Conservation (phyloP, 306 rosid species). For the Glycine tomentella region DNA sequence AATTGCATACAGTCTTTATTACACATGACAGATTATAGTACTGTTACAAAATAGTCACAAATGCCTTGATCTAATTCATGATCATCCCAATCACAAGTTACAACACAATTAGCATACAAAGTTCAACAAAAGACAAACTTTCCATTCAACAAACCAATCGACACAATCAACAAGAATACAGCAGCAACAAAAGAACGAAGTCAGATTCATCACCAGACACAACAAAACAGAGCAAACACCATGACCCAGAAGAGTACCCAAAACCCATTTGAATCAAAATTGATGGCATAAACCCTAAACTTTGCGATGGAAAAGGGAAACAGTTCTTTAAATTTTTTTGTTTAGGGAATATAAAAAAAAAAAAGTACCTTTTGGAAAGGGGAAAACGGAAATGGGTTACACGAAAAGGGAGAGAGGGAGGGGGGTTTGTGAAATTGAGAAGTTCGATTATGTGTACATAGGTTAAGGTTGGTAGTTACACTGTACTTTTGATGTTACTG, state of each 20-base stretch:
- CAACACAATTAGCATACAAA: constrained; percentile 20
- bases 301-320: constrained; percentile 20
- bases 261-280: constrained; percentile 28
- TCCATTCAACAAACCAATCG: constrained; percentile 6
- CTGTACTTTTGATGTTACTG: background rate
- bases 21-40: background rate
- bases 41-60: constrained; percentile 6
- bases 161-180: background rate
- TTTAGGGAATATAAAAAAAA: background rate
- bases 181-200: background rate
- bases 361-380: constrained; percentile 26
- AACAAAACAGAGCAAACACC: constrained; percentile 27
- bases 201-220: constrained; percentile 11
- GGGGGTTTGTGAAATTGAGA: constrained; percentile 35
- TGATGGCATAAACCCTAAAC: constrained; percentile 46
- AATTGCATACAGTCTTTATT: constrained; percentile 23
- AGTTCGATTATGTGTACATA: constrained; percentile 20
- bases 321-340: background rate
- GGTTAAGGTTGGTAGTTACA: background rate
- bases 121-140: constrained; percentile 24
- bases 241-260: background rate
- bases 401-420: background rate
- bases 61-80: constrained; percentile 16
- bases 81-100: background rate
- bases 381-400: constrained; percentile 7